Evolutionary conservation across 164 flowering plant species (phyloP).

Genomic region (Hamamelis virginiana): DNA sequence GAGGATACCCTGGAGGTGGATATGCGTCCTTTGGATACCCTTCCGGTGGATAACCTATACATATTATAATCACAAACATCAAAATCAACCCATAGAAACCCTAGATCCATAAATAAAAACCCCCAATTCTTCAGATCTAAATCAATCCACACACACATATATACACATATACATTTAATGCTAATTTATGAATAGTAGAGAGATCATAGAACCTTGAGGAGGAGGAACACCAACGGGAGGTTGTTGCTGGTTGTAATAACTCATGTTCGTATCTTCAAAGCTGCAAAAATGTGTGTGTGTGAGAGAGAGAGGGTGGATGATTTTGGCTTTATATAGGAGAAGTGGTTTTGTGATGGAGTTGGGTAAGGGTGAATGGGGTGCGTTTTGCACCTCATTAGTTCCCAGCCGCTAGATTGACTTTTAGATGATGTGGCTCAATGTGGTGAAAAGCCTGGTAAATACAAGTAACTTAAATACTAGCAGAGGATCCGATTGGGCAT

Average conservation of each 20-base stretch:
- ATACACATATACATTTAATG: background rate
- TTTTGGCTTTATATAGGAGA: no score
- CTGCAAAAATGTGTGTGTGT: background rate
- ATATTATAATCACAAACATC: background rate
- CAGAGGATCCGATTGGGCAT: no score
- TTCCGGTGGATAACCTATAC: constrained; percentile 78
- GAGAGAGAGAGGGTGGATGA: constrained; percentile 6
- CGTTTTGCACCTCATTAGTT: no score
- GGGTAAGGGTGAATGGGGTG: no score
- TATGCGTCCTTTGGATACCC: constrained; percentile 79
- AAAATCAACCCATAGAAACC: background rate
- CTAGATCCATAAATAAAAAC: background rate
- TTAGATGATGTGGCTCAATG: no score
- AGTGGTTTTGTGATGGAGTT: no score
- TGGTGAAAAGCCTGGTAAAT: no score
- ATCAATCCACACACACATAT: background rate
- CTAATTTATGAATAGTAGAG: background rate
- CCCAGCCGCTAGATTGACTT: no score
- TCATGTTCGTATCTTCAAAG: constrained; percentile 35
- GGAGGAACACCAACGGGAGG: constrained; percentile 94
- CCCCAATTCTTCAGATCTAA: background rate
- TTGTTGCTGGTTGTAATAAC: constrained; percentile 76
- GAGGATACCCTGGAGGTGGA: constrained; percentile 69
- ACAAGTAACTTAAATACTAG: no score
- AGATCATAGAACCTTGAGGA: constrained; percentile 62